Conservation (phyloP, 2,329 filamentous ascomycete species). For the Cryphonectria nitschkei region DNA sequence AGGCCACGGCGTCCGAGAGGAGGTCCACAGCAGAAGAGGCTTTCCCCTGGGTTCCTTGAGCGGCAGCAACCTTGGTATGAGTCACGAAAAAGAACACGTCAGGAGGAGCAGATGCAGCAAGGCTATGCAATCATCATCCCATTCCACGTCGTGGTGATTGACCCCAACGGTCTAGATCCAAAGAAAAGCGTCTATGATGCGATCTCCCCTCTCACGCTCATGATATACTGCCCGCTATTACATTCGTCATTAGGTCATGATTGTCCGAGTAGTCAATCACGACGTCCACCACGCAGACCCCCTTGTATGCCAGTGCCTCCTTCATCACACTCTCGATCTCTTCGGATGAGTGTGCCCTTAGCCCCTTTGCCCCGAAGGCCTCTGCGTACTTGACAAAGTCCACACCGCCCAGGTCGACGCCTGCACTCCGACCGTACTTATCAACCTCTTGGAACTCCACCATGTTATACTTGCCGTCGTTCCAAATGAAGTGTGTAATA, state of each 20-base stretch:
- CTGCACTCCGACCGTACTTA: conserved; percentile 50
- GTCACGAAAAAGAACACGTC: neutral
- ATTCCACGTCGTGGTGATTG: neutral
- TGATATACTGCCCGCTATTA: conserved; percentile 38
- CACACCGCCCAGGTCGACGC: conserved; percentile 49
- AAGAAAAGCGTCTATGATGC: neutral
- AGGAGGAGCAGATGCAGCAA: neutral
- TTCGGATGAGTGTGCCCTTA: conserved; percentile 43
- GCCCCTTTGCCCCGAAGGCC: conserved; percentile 50
- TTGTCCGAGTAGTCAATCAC: conserved; percentile 50
- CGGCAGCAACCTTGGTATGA: neutral
- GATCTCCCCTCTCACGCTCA: conserved; percentile 6
- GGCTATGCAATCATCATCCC: neutral
- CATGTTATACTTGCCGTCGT: conserved; percentile 55
- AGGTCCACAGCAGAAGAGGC: neutral
- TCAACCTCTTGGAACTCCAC: conserved; percentile 55
- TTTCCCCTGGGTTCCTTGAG: neutral
- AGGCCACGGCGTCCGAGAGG: neutral
- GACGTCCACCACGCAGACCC: conserved; percentile 51
- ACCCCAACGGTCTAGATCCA: neutral
- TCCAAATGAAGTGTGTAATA: conserved; percentile 56
- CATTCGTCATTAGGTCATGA: conserved; percentile 44
- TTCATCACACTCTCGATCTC: conserved; percentile 48
- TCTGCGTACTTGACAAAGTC: conserved; percentile 53
- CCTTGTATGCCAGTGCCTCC: conserved; percentile 46